These are phyloP conservation scores for Coemansia sp. DNA, from an alignment of 192 early-diverging fungal genomes.

Conservation along the genomic window DNA sequence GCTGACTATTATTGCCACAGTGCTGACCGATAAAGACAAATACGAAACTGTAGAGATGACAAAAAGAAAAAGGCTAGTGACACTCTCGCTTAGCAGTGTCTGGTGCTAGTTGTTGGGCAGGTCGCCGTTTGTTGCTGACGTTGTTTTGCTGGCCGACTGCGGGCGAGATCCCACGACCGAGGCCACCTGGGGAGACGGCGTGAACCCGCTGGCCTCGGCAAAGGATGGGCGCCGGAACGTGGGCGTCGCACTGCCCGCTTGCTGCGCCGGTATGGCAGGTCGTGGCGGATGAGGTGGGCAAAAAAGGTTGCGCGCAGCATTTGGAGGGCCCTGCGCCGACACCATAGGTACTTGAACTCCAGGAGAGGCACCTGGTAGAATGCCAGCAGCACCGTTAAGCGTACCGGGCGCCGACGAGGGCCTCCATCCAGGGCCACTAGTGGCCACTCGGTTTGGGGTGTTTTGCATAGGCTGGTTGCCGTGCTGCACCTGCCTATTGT, in stretches of 20 bases:
- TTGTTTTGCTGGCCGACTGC: neutral
- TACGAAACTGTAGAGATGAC: neutral
- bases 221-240: constrained; percentile 31
- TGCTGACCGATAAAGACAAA: neutral
- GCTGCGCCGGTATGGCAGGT: neutral
- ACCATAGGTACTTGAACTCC: neutral
- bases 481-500: constrained; percentile 8
- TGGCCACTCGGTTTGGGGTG: constrained; percentile 13
- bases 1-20: neutral
- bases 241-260: constrained; percentile 3
- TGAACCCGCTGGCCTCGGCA: constrained; percentile 36
- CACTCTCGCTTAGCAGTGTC: neutral
- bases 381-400: neutral
- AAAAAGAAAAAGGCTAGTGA: neutral
- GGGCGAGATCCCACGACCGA: neutral
- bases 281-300: constrained; percentile 11
- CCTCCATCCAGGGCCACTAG: neutral
- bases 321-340: neutral
- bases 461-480: constrained; percentile 2
- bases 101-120: neutral
- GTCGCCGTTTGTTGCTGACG: neutral
- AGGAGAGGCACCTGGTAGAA: neutral
- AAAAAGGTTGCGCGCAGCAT: constrained; percentile 28
- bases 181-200: constrained; percentile 19
- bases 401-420: neutral